Percentiles rank a stretch among this genome's conserved stretches.
These are phyloP conservation scores for Pichia terricola DNA, from an alignment of 1,139 yeast species.

Conservation along the genomic window DNA sequence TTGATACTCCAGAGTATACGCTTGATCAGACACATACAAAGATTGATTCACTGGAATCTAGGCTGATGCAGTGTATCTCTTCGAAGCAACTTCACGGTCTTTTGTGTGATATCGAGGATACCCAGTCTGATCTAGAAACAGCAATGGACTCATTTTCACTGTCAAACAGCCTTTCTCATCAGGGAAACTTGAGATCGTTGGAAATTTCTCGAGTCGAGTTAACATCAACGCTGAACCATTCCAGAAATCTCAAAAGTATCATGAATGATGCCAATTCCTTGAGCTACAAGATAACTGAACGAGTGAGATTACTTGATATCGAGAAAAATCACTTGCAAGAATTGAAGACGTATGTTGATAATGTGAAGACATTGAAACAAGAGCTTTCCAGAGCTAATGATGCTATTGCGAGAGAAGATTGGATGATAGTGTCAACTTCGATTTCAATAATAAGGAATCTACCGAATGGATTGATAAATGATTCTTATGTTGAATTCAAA, in stretches of 20 bases:
- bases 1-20: too few species aligned
- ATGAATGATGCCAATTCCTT: slow-evolving; percentile 54
- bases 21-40: too few species aligned
- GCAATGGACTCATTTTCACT: slow-evolving; percentile 13
- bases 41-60: too few species aligned
- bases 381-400: slow-evolving; percentile 59
- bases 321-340: slow-evolving; percentile 62
- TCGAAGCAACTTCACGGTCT: slow-evolving; percentile 15
- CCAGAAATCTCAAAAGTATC: slow-evolving; percentile 37
- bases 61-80: too few species aligned
- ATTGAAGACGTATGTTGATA: slow-evolving; percentile 55
- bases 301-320: slow-evolving; percentile 59
- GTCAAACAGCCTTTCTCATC: slow-evolving; percentile 15
- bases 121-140: slow-evolving; percentile 19
- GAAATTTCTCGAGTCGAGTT: slow-evolving; percentile 34
- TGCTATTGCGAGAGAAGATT: slow-evolving; percentile 57
- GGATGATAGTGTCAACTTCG: slow-evolving; percentile 65
- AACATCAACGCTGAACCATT: slow-evolving; percentile 32
- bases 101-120: slow-evolving; percentile 15
- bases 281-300: slow-evolving; percentile 58
- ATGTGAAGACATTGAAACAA: slow-evolving; percentile 54
- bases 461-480: slow-evolving; percentile 43
- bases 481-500: slow-evolving; percentile 70
- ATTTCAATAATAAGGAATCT: slow-evolving; percentile 44
- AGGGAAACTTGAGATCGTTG: slow-evolving; percentile 19